Conservation (phyloP, 139 green algal genomes). For the Chlorella sp. region DNA sequence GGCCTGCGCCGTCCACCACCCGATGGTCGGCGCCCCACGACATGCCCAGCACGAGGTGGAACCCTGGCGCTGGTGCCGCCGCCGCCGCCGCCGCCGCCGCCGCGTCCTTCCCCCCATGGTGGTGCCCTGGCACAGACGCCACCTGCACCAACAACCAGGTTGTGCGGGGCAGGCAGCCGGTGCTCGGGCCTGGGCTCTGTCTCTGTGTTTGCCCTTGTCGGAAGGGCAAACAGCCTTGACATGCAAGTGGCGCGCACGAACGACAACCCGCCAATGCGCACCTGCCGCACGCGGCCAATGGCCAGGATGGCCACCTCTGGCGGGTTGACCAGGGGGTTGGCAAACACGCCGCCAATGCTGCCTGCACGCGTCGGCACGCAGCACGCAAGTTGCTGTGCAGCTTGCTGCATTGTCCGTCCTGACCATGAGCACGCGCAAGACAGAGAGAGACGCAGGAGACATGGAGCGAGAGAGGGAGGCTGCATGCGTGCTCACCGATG, state of each 20-base stretch:
- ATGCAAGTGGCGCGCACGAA: not conserved
- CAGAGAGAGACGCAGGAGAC: no score
- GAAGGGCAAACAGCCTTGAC: not conserved
- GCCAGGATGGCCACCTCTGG: conserved; percentile 82
- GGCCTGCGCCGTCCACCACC: conserved; percentile 73
- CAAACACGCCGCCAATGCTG: conserved; percentile 77
- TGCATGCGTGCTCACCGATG: conserved; percentile 58
- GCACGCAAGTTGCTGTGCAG: no score
- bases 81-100: not conserved
- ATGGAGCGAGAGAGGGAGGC: no score
- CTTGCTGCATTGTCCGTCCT: no score
- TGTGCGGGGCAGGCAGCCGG: not conserved
- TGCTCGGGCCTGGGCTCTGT: not conserved
- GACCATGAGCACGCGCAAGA: no score
- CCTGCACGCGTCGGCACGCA: no score
- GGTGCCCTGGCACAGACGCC: no score
- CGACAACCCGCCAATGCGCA: not conserved
- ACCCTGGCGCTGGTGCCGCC: not conserved
- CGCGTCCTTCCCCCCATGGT: no score
- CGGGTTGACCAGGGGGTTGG: conserved; percentile 65
- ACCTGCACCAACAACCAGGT: no score
- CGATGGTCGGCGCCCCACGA: conserved; percentile 81
- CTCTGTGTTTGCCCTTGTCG: not conserved
- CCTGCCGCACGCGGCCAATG: conserved; percentile 50
- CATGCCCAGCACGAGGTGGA: conserved; percentile 31